Conservation (phyloP, 2,329 filamentous ascomycete species). For the Albifimbria verrucaria region DNA sequence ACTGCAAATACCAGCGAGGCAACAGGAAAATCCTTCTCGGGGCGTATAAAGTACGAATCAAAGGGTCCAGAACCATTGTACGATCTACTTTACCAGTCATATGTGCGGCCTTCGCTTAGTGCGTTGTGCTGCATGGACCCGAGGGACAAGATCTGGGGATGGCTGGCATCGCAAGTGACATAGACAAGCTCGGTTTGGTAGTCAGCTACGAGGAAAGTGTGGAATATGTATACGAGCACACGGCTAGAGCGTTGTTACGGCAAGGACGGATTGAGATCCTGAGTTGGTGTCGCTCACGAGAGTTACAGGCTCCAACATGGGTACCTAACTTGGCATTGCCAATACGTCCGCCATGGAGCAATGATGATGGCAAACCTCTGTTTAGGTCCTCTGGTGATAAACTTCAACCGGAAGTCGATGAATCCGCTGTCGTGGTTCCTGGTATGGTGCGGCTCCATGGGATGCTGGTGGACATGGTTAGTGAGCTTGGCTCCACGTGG, state of each 20-base stretch:
- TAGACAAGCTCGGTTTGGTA: conserved; percentile 2
- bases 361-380: conserved; percentile 3
- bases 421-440: not conserved
- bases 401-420: not conserved
- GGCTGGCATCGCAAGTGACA: conserved; percentile 2
- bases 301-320: conserved; percentile 1
- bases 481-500: conserved; percentile 5
- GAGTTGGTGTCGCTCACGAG: conserved; percentile 6
- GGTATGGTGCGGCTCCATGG: conserved; percentile 4
- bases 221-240: conserved; percentile 2
- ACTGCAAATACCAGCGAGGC: conserved; percentile 1
- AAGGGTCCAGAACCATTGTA: conserved; percentile 3
- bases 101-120: not conserved
- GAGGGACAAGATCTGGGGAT: conserved; percentile 9
- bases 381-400: conserved; percentile 4
- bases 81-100: conserved; percentile 2
- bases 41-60: not conserved
- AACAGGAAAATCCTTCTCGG: conserved; percentile 2
- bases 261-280: conserved; percentile 4
- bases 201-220: not conserved
- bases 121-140: conserved; percentile 3
- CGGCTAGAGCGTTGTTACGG: conserved; percentile 2
- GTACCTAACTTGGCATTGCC: conserved; percentile 6
- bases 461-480: conserved; percentile 3
- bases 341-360: conserved; percentile 4